Base-by-base conservation (phyloP, 768 basidiomycete genomes). In the Lactarius hengduanensis region DNA sequence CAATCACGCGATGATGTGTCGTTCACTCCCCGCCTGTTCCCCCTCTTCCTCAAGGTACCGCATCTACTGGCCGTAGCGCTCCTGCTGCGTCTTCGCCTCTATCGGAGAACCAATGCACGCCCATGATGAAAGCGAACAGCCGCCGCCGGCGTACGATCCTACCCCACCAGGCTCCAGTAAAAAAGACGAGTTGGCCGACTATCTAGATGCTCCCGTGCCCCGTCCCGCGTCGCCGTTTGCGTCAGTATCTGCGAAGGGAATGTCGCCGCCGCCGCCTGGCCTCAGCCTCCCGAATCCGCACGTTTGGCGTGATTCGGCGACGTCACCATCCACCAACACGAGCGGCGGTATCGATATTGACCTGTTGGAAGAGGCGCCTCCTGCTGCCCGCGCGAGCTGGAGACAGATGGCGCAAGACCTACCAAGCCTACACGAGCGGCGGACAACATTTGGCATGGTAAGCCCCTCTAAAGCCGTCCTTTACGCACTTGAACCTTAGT, bases 311-410 rank as follows among this genome's bases (percentile, higher is more conserved):
- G 76, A 76, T 58, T 80, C 75, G 68, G 74, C 34, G 11, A 26
- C 30, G 30, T 43, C 55, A 18, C 64, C 56, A 47, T 56, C 11
- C 32, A 72, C 11, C 32, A 72, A 71, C 7, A 55, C 57, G n/a
- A 69, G 69, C 47, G 70, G 70, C 3, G 71, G 65, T 6, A 72
- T 86, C 62, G 76, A 80, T 3, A 81, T 86, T 22, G 88, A 91
- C 72, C 72, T 89, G 6, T 76, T 90, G 18, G 90, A 92, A 67
- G 87, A 90, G 40, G 86, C 81, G 28, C 90, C 90, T 9, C 90
- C 90, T 3, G 73, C 73, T 63, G 85, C 89, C 30, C 80, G 80
- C 22, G 83, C 82, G 62, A 78, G 82, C 5, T 91, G 90, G 90
- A 79, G 84, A 65, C 78, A 78, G 13, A 77, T 90, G 66, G 78